Evolutionary conservation across 495 filamentous ascomycete species (phyloP).

Genomic region (Xylaria palmicola): DNA sequence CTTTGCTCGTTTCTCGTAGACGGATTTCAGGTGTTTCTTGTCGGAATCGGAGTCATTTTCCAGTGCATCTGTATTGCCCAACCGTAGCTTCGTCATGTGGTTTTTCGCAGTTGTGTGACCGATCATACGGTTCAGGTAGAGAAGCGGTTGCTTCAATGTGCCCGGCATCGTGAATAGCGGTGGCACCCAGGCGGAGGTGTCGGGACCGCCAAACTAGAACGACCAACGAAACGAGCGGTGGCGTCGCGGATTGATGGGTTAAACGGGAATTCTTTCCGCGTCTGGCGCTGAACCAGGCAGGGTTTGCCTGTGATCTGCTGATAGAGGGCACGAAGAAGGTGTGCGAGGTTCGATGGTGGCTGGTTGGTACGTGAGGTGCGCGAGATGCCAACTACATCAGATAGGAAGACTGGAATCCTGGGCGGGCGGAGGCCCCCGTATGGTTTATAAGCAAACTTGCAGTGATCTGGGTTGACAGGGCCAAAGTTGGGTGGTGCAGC

Average conservation of each 20-base stretch:
- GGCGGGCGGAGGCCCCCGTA: neutral
- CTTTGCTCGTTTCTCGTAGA: slow-evolving; percentile 51
- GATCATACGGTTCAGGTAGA: slow-evolving; percentile 44
- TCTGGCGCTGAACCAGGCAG: too few species aligned
- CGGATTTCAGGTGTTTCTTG: slow-evolving; percentile 51
- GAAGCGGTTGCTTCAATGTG: slow-evolving; percentile 41
- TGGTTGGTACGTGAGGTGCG: neutral
- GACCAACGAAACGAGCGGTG: neutral
- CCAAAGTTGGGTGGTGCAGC: slow-evolving; percentile 2
- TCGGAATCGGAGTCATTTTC: slow-evolving; percentile 38
- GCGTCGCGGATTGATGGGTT: neutral
- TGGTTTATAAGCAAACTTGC: slow-evolving; percentile 4
- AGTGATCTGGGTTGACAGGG: neutral
- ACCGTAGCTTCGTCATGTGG: slow-evolving; percentile 44
- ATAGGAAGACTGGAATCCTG: neutral
- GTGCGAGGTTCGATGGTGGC: too few species aligned
- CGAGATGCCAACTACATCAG: neutral
- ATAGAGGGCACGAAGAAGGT: neutral
- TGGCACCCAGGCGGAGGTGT: neutral
- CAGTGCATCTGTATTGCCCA: slow-evolving; percentile 48
- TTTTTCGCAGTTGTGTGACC: slow-evolving; percentile 46
- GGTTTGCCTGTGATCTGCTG: neutral
- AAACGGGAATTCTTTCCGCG: too few species aligned
- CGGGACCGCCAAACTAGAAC: neutral
- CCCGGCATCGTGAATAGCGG: slow-evolving; percentile 32